Evolutionary conservation across 305 asterid genomes (phyloP).

Genomic region (Petunia hybrid): DNA sequence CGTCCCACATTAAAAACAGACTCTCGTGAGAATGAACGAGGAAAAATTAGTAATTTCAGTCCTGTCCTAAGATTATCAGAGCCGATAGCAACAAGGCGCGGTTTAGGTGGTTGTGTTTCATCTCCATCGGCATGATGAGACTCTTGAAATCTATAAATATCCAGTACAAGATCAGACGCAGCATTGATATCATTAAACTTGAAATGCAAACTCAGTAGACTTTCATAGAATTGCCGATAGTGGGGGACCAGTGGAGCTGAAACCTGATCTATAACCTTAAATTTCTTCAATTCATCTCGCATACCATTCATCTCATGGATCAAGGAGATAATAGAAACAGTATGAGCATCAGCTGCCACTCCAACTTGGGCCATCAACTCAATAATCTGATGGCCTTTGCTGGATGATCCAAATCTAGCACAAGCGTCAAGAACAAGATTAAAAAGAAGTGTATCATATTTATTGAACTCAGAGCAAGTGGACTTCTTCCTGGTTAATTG

Average conservation of each 20-base stretch:
- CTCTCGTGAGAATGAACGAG: slow-evolving; percentile 60
- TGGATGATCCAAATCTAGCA: slow-evolving; percentile 64
- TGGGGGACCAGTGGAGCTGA: slow-evolving; percentile 47
- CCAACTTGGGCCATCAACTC: slow-evolving; percentile 81
- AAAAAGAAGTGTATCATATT: slow-evolving; percentile 63
- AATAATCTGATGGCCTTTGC: slow-evolving; percentile 67
- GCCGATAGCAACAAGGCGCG: slow-evolving; percentile 62
- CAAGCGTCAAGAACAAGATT: slow-evolving; percentile 91
- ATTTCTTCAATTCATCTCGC: slow-evolving; percentile 79
- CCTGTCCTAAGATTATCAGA: slow-evolving; percentile 70
- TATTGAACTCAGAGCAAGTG: slow-evolving; percentile 45
- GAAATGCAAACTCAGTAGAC: slow-evolving; percentile 71
- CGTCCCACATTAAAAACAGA: slow-evolving; percentile 50
- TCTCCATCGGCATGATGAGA: slow-evolving; percentile 27
- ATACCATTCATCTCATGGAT: slow-evolving; percentile 71
- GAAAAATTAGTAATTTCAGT: slow-evolving; percentile 60
- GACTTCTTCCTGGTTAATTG: slow-evolving; percentile 46
- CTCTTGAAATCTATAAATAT: slow-evolving; percentile 46
- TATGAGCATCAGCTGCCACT: slow-evolving; percentile 72
- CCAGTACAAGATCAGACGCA: slow-evolving; percentile 68
- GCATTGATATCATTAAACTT: slow-evolving; percentile 72
- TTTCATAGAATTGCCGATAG: slow-evolving; percentile 74
- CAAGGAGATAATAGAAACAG: slow-evolving; percentile 60
- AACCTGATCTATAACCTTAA: slow-evolving; percentile 58
- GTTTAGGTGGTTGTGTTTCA: slow-evolving; percentile 45